Evolutionary conservation across 2,329 filamentous ascomycete genomes (phyloP), one percentile per base, ranked within the genome.

Genomic region (Xylaria sp.): DNA sequence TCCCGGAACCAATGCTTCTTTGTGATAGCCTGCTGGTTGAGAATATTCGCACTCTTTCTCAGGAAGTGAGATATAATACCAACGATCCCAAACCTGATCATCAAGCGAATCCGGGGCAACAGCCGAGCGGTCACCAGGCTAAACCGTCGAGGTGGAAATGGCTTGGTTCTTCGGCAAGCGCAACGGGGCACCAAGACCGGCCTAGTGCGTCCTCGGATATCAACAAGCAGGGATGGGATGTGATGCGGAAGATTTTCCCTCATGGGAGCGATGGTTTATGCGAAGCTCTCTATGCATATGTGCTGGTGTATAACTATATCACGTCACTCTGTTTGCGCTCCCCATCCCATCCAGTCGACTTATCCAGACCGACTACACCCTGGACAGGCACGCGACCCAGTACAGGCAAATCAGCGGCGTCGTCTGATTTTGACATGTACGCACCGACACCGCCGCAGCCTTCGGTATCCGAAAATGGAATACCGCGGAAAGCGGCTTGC

Each of bases 281-380:
- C 74, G 86, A 89, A 61, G 86, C 87, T 0, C 77, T 90, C 6
- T 89, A 89, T 73, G 87, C 87, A 0, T 87, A 90, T 73, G 80
- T 89, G 9, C 78, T 89, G 3, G 87, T 86, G 0, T 89, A 87
- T 77, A 89, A 89, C 77, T 89, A 89, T 78, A 80, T 89, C 61
- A 78, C 77, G 54, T 76, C 78, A 5, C 73, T 84, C 10, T 82
- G 79, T 59, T 73, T 75, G 15, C 78, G 76, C 15, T 72, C 73
- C 18, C 70, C 64, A 3, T 63, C 73, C 9, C 32, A 23, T 10
- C 32, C 61, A 15, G 15, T 37, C 20, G 62, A 65, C 4, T 44
- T 20, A n/a, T 57, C 66, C 2, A 66, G 66, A 51, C 62, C 65
- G 23, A 62, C 41, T 9, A 52, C 48, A n/a, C 50, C 65, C 3